Percentiles rank a stretch among this genome's conserved stretches.
Conservation (phyloP, 306 rosid genomes). For the Elaeagnus macrophylla region DNA sequence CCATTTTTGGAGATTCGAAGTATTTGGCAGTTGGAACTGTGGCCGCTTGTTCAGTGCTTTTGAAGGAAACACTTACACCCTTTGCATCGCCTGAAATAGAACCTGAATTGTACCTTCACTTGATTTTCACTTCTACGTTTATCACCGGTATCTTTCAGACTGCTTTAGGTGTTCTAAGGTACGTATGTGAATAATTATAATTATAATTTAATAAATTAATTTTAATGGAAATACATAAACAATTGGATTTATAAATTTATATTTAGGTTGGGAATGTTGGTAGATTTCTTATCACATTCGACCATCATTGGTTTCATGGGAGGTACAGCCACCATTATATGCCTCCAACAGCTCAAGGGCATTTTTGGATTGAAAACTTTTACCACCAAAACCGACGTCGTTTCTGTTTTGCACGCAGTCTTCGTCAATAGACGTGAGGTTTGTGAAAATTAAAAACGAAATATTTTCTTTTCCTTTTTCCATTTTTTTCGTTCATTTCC, state of each 20-base stretch:
- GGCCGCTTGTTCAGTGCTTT: slow-evolving; percentile 69
- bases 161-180: slow-evolving; percentile 64
- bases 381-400: slow-evolving; percentile 44
- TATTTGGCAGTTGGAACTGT: slow-evolving; percentile 84
- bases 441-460: neutral
- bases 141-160: slow-evolving; percentile 58
- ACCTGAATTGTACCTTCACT: slow-evolving; percentile 42
- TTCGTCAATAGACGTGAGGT: slow-evolving; percentile 39
- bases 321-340: slow-evolving; percentile 67
- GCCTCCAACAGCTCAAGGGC: slow-evolving; percentile 65
- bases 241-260: neutral
- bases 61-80: slow-evolving; percentile 25
- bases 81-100: slow-evolving; percentile 28
- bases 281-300: slow-evolving; percentile 87
- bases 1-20: slow-evolving; percentile 70
- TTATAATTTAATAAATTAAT: neutral
- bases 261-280: slow-evolving; percentile 70
- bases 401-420: slow-evolving; percentile 34
- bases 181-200: neutral
- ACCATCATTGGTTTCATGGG: slow-evolving; percentile 86
- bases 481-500: too few relatives aligned
- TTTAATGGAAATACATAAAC: neutral
- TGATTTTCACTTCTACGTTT: slow-evolving; percentile 58
- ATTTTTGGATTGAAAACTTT: slow-evolving; percentile 53
- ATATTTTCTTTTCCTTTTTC: too few relatives aligned